Percentiles rank a stretch among this genome's conserved stretches.
phyloP scores from a whole-genome alignment of 352 stramenopile genomes.

The Phytopythium vexans region DNA sequence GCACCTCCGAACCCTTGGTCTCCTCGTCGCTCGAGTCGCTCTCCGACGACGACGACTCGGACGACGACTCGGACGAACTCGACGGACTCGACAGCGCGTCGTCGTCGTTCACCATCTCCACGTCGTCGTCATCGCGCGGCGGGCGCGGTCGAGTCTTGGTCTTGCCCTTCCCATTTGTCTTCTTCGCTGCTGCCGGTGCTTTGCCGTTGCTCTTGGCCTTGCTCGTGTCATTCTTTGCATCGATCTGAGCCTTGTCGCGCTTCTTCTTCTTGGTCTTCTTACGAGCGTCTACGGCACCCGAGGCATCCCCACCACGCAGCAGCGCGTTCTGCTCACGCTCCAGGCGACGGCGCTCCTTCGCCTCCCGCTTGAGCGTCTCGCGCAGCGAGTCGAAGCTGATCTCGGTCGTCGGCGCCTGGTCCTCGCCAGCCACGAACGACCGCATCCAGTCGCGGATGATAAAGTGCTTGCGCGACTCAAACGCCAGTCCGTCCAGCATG shows the following conservation, averaged over 20 bases:
- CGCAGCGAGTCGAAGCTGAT: conserved; percentile 58
- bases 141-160: conserved; percentile 1
- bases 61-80: conserved; percentile 13
- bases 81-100: conserved; percentile 25
- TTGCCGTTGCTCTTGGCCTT: conserved; percentile 11
- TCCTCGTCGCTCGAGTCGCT: conserved; percentile 33
- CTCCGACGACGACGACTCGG: conserved; percentile 19
- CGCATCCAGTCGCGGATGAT: conserved; percentile 79
- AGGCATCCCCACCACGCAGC: conserved; percentile 9
- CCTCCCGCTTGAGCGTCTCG: conserved; percentile 41
- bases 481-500: conserved; percentile 46
- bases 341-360: conserved; percentile 38
- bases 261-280: conserved; percentile 23
- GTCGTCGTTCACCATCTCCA: conserved; percentile 27
- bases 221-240: conserved; percentile 7
- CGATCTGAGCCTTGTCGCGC: conserved; percentile 19
- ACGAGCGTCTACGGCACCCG: conserved; percentile 8
- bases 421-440: conserved; percentile 44
- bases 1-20: conserved; percentile 13
- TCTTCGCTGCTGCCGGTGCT: neutral
- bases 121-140: conserved; percentile 16
- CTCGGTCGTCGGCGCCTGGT: conserved; percentile 47
- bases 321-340: conserved; percentile 44
- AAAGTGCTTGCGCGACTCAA: conserved; percentile 58
- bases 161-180: conserved; percentile 2